phyloP scores from a whole-genome alignment of 257 asterid genomes.

The Nicotiana tabacum region DNA sequence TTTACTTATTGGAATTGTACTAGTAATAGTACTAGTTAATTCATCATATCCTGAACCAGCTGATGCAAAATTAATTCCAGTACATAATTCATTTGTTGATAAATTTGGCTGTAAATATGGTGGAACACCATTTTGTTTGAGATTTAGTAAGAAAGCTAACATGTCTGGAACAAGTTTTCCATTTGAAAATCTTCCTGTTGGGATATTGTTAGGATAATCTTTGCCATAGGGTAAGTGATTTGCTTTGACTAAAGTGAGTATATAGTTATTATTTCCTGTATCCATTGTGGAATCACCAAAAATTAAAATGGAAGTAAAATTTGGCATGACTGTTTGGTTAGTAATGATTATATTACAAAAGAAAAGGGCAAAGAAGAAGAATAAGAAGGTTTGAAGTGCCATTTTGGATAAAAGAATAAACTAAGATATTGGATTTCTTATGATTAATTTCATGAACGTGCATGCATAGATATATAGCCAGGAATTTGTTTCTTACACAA shows the following conservation, averaged over 20 bases:
- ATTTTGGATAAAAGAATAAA: neutral
- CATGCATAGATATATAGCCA: neutral
- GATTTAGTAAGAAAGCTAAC: neutral
- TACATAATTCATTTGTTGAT: neutral
- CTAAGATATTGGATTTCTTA: neutral
- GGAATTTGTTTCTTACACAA: neutral
- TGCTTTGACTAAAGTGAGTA: neutral
- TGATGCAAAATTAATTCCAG: conserved; percentile 9
- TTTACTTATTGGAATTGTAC: neutral
- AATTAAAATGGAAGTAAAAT: neutral
- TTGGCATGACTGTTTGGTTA: neutral
- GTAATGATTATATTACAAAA: neutral
- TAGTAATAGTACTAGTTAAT: neutral
- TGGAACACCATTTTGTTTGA: neutral
- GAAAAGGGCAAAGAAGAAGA: neutral
- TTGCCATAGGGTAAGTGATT: conserved; percentile 1
- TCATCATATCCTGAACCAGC: conserved; percentile 10
- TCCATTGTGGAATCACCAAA: conserved; percentile 16
- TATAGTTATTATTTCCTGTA: conserved; percentile 1
- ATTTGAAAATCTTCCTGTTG: conserved; percentile 6
- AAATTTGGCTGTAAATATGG: conserved; percentile 3
- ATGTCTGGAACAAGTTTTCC: conserved; percentile 12
- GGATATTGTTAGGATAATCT: neutral
- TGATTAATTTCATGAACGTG: too few relatives aligned
- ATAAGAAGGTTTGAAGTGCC: neutral